phyloP scores from a whole-genome alignment of 1,284 basidiomycete species.

The Erythrobasidium hasegawianum region DNA sequence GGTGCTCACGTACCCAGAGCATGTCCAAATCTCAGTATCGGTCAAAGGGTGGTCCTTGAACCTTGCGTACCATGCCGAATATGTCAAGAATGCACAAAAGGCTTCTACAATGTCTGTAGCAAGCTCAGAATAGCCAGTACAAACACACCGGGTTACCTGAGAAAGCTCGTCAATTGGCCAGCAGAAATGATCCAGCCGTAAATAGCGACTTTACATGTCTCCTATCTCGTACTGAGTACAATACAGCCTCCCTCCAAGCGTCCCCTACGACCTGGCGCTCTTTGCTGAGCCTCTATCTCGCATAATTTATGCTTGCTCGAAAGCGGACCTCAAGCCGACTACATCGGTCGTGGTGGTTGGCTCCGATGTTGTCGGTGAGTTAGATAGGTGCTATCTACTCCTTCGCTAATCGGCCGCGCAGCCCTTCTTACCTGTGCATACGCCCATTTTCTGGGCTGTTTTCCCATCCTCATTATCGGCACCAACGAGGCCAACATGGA shows the following conservation, averaged over 20 bases:
- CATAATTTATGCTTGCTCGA: constrained; percentile 9
- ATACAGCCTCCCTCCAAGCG: constrained; percentile 12
- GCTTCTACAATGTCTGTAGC: constrained; percentile 28
- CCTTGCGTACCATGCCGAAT: constrained; percentile 30
- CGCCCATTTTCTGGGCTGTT: constrained; percentile 17
- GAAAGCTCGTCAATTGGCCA: constrained; percentile 23
- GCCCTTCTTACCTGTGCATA: constrained; percentile 25
- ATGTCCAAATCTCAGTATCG: constrained; percentile 12
- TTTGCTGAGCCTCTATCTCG: constrained; percentile 18
- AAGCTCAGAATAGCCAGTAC: constrained; percentile 12
- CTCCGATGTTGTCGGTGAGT: background rate
- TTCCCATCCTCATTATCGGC: constrained; percentile 20
- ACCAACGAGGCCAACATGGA: constrained; percentile 10
- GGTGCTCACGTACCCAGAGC: background rate
- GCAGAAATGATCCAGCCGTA: constrained; percentile 26
- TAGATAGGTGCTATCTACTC: too few relatives aligned
- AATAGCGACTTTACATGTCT: background rate
- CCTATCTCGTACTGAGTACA: background rate
- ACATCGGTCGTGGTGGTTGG: constrained; percentile 16
- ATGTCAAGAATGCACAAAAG: constrained; percentile 17
- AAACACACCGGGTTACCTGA: constrained; percentile 11
- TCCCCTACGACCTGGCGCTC: constrained; percentile 8
- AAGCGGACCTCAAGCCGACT: constrained; percentile 17
- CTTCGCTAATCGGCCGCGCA: background rate
- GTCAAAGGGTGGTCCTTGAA: constrained; percentile 15